phyloP scores from a whole-genome alignment of 306 rosid species.

The Ziziphus jujuba region DNA sequence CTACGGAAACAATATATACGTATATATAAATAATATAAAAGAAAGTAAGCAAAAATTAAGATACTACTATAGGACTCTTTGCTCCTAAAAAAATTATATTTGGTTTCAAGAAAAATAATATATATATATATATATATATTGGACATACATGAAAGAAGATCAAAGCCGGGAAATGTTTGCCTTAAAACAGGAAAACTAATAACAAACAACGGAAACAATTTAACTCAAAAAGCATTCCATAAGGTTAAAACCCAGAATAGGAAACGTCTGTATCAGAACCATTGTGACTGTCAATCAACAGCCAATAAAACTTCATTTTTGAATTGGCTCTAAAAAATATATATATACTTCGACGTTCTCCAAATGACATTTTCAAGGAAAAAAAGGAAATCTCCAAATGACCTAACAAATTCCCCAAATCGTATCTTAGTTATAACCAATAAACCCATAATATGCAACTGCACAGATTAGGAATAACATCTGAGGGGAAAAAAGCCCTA shows the following conservation, averaged over 20 bases:
- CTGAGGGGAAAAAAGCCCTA: slow-evolving; percentile 44
- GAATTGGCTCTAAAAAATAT: too few species aligned
- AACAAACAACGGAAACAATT: not conserved
- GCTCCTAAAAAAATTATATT: too few species aligned
- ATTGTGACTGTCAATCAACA: slow-evolving; percentile 10
- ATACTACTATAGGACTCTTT: too few species aligned
- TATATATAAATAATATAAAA: too few species aligned
- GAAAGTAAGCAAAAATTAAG: too few species aligned
- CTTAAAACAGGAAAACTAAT: not conserved
- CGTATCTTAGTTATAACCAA: not conserved
- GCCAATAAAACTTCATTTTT: slow-evolving; percentile 6
- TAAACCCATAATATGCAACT: not conserved
- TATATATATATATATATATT: too few species aligned
- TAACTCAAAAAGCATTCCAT: not conserved
- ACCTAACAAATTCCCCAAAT: slow-evolving; percentile 5
- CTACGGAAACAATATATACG: too few species aligned
- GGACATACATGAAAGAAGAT: too few species aligned
- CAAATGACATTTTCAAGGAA: too few species aligned
- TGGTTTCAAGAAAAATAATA: too few species aligned
- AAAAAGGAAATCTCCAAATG: not conserved
- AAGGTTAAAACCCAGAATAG: slow-evolving; percentile 4
- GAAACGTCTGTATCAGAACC: slow-evolving; percentile 7
- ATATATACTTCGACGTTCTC: too few species aligned
- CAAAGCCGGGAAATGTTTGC: too few species aligned
- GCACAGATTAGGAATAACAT: not conserved